These are phyloP conservation scores for Parafenestella ontariensis DNA, from an alignment of 2,329 filamentous ascomycete species.

Conservation along the genomic window DNA sequence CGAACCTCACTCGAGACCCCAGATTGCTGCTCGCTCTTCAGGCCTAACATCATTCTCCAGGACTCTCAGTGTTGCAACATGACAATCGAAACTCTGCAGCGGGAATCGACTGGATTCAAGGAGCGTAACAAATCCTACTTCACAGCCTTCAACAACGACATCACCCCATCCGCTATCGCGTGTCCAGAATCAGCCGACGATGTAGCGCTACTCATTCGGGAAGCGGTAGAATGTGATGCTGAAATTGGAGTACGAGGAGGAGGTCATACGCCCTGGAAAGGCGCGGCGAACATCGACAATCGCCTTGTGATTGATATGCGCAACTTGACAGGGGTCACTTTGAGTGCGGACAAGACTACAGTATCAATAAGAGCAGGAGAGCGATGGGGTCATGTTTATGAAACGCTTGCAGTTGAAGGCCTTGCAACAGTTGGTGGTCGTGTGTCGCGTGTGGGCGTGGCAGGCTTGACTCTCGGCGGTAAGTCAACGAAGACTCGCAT, in stretches of 20 bases:
- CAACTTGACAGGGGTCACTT: constrained; percentile 27
- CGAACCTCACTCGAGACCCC: neutral
- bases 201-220: neutral
- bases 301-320: constrained; percentile 39
- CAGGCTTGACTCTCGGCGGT: constrained; percentile 35
- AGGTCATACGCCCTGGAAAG: constrained; percentile 30
- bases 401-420: constrained; percentile 24
- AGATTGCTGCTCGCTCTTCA: neutral
- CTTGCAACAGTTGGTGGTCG: constrained; percentile 34
- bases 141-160: constrained; percentile 2
- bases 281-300: constrained; percentile 34
- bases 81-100: neutral
- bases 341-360: constrained; percentile 23
- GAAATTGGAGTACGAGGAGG: neutral
- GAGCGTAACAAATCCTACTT: constrained; percentile 4
- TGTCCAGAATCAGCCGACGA: neutral
- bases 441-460: constrained; percentile 26
- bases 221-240: neutral
- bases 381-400: constrained; percentile 34
- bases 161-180: neutral
- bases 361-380: constrained; percentile 32
- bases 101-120: neutral
- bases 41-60: neutral
- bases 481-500: neutral
- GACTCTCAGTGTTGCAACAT: neutral